phyloP scores from a whole-genome alignment of 164 flowering plant genomes.

The Buxus sempervirens region DNA sequence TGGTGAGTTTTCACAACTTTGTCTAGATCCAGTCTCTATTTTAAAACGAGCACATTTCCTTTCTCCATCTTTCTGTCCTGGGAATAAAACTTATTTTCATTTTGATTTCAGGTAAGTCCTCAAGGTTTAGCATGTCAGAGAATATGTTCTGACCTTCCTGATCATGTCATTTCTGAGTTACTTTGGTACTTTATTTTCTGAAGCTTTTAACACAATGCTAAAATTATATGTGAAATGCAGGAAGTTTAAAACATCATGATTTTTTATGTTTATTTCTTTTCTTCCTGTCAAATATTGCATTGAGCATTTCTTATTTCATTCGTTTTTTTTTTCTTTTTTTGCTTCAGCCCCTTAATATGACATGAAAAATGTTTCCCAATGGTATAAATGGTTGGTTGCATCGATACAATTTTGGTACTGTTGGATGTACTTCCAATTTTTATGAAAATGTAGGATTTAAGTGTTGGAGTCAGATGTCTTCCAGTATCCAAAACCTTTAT shows the following conservation, averaged over 20 bases:
- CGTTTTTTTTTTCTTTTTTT: too few relatives aligned
- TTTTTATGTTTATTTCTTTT: too few relatives aligned
- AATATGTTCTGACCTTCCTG: conserved; percentile 48
- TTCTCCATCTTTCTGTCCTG: background rate
- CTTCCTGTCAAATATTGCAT: too few relatives aligned
- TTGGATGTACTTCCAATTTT: background rate
- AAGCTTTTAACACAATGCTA: background rate
- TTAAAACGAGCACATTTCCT: background rate
- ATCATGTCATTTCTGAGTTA: conserved; percentile 53
- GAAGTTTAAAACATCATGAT: too few relatives aligned
- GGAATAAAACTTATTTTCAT: background rate
- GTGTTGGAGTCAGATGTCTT: background rate
- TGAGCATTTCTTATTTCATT: too few relatives aligned
- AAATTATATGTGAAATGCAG: background rate
- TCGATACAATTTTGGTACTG: background rate
- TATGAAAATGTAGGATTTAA: background rate
- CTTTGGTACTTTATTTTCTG: conserved; percentile 48
- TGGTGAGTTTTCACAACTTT: conserved; percentile 38
- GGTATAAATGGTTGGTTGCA: background rate
- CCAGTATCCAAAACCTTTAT: background rate
- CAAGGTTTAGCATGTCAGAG: conserved; percentile 61
- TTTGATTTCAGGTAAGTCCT: conserved; percentile 59
- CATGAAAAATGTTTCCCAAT: too few relatives aligned
- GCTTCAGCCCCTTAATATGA: too few relatives aligned
- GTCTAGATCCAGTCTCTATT: background rate